Conservation (phyloP, 2,329 filamentous ascomycete genomes). For the Penicillium capsulatum region DNA sequence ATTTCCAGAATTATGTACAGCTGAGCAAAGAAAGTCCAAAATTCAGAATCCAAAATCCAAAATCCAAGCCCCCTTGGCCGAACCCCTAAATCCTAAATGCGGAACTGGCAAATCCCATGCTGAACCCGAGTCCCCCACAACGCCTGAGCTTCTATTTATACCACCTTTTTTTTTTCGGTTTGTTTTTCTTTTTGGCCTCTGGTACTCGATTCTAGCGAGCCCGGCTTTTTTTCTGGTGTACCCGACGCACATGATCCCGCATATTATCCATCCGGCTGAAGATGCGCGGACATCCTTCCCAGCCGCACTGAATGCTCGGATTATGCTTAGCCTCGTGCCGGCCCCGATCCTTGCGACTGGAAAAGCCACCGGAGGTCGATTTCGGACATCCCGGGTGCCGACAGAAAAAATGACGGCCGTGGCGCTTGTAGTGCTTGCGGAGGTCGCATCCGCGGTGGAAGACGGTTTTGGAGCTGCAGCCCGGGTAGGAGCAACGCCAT, state of each 20-base stretch:
- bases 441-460: conserved; percentile 58
- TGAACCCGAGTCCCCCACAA: too few species aligned
- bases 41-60: too few species aligned
- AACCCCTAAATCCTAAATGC: too few species aligned
- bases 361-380: conserved; percentile 54
- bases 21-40: too few species aligned
- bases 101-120: too few species aligned
- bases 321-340: conserved; percentile 60
- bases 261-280: conserved; percentile 61
- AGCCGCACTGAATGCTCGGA: conserved; percentile 54
- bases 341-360: conserved; percentile 57
- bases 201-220: too few species aligned
- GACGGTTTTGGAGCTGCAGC: conserved; percentile 53
- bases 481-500: conserved; percentile 56
- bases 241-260: conserved; percentile 45
- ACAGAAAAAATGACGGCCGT: conserved; percentile 58
- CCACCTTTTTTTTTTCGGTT: too few species aligned
- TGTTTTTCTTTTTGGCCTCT: too few species aligned
- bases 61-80: too few species aligned
- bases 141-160: too few species aligned
- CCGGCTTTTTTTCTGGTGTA: conserved; percentile 29
- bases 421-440: conserved; percentile 58
- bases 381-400: conserved; percentile 56
- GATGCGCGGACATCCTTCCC: conserved; percentile 52
- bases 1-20: too few species aligned